Base-by-base conservation (phyloP, 2,329 filamentous ascomycete genomes). In the Nannizziopsis arthrosporioides region DNA sequence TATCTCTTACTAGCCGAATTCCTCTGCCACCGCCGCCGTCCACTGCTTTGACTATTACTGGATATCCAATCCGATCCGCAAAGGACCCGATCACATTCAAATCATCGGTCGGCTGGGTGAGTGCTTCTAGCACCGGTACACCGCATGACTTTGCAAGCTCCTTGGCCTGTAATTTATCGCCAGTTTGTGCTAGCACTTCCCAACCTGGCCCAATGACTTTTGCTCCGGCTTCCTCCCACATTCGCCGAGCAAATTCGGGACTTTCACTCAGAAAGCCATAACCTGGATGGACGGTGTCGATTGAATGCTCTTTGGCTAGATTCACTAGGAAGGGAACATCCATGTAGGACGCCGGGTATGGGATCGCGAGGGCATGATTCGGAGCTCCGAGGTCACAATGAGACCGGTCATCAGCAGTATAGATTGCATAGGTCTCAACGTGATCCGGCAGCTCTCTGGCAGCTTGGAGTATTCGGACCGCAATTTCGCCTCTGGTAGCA, bases 261-360 rank as follows among this genome's bases (percentile, higher is more conserved):
- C 67, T 75, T 55, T 80, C 77, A 10, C 73, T 76, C 1, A 80
- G 63, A 61, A 94, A 80, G 8, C 77, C 77, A 62, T 80, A 80
- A 3, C 76, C 77, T 0, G 76, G 76, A 57, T 79, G 76, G 0
- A 80, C 65, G 2, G 74, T 67, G 55, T 79, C 74, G 39, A 80
- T 75, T 0, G 62, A 53, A 56, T 79, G 59, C 34, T 73, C 63
- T 47, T 70, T 68, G 2, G 63, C 72, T 18, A 80, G 59, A 0
- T 60, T 48, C 6, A 78, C 58, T 0, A 81, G 59, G 5, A 66
- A 59, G 6, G 68, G 51, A 30, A 78, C 73, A 53, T 74, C 65
- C 56, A 78, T 68, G 55, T 80, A 81, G 0, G 71, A 68, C 1
- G 69, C 61, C 14, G 75, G 66, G 0, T 74, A 75, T 1, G 68